A percentile compares a stretch with the other conserved stretches of the same genome.
Evolutionary conservation across 2,329 filamentous ascomycete genomes (phyloP).

Genomic region (Monosporascus sp.): DNA sequence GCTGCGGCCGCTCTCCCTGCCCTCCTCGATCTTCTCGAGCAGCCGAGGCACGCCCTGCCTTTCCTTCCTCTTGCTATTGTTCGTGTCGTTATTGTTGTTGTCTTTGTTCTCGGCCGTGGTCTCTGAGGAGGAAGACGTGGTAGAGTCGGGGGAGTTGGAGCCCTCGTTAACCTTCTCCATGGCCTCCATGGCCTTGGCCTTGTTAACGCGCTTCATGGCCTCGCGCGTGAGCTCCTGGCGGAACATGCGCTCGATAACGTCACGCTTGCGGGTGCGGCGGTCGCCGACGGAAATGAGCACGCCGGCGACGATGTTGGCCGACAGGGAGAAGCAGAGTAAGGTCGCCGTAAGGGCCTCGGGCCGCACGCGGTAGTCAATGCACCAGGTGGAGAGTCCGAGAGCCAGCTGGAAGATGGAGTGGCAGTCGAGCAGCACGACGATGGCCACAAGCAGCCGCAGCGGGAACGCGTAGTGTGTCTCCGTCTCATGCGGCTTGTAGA

Average conservation of each 20-base stretch:
- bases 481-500: conserved; percentile 86
- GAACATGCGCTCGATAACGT: conserved; percentile 71
- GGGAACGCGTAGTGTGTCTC: conserved; percentile 77
- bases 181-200: not conserved
- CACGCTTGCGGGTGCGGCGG: conserved; percentile 74
- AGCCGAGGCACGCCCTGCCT: not conserved
- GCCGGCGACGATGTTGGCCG: conserved; percentile 71
- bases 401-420: conserved; percentile 78
- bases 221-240: conserved; percentile 68
- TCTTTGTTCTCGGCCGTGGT: not conserved
- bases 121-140: too few species aligned
- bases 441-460: conserved; percentile 64
- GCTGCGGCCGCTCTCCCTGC: not conserved
- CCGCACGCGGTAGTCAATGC: conserved; percentile 64
- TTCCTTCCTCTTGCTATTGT: not conserved
- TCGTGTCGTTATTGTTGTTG: not conserved
- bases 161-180: not conserved
- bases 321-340: conserved; percentile 74
- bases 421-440: conserved; percentile 73
- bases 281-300: conserved; percentile 74
- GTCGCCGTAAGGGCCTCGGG: conserved; percentile 71
- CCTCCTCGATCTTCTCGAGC: not conserved
- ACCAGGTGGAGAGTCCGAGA: conserved; percentile 73
- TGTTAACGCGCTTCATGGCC: conserved; percentile 21
- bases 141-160: too few species aligned